Conservation (phyloP, 345 rosid species). For the Gossypium bickii region DNA sequence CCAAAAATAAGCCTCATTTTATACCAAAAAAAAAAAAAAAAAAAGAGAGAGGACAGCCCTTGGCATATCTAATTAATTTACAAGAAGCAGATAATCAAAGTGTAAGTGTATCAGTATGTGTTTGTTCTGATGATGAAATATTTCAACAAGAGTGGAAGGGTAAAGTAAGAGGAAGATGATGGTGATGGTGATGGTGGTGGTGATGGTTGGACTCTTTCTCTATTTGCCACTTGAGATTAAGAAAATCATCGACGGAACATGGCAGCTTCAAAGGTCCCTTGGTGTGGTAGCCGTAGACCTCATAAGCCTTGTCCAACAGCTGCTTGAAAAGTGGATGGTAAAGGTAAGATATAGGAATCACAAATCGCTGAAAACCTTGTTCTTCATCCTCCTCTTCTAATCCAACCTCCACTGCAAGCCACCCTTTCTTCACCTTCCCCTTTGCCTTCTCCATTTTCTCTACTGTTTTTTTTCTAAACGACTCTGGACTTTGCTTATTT, state of each 20-base stretch:
- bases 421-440: conserved; percentile 51
- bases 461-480: neutral
- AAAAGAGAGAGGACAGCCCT: too few relatives aligned
- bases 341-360: conserved; percentile 40
- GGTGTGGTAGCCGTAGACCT: conserved; percentile 39
- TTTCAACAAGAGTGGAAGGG: conserved; percentile 36
- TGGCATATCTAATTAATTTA: too few relatives aligned
- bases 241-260: conserved; percentile 42
- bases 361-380: conserved; percentile 20
- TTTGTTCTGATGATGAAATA: neutral
- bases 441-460: conserved; percentile 21
- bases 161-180: conserved; percentile 14
- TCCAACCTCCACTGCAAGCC: conserved; percentile 44
- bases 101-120: too few relatives aligned
- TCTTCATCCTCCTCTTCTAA: conserved; percentile 29
- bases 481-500: neutral
- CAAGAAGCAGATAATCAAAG: too few relatives aligned
- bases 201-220: conserved; percentile 26
- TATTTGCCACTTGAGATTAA: conserved; percentile 39
- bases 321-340: conserved; percentile 45
- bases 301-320: conserved; percentile 39
- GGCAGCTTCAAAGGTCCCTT: conserved; percentile 40
- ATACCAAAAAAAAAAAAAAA: too few relatives aligned
- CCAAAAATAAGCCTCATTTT: too few relatives aligned
- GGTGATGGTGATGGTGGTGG: conserved; percentile 26